Percentiles rank a stretch among this genome's conserved stretches.
These are phyloP conservation scores for Neurospora pannonica DNA, from an alignment of 495 filamentous ascomycete species.

Conservation along the genomic window DNA sequence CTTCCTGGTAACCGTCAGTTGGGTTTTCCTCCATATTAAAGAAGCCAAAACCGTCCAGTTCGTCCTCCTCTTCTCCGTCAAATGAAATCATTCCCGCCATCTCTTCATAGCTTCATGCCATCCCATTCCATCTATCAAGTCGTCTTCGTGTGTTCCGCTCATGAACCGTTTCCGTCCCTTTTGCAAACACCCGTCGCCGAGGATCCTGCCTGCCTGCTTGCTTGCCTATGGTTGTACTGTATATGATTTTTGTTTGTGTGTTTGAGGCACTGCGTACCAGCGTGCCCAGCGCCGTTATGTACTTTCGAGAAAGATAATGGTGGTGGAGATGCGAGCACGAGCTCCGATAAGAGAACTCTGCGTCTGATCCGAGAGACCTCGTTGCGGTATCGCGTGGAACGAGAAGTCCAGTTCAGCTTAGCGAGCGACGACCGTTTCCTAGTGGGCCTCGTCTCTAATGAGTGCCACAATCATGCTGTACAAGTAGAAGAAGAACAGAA, in stretches of 20 bases:
- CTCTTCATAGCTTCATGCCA: background rate
- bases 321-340: background rate
- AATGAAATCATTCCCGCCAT: background rate
- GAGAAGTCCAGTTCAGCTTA: background rate
- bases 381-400: background rate
- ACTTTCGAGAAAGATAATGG: background rate
- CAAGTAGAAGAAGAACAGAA: conserved; percentile 99
- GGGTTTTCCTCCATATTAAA: background rate
- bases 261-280: background rate
- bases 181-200: background rate
- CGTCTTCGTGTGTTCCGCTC: background rate
- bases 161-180: background rate
- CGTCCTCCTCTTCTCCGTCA: background rate
- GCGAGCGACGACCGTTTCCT: conserved; percentile 16
- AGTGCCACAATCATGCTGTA: conserved; percentile 99
- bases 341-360: background rate
- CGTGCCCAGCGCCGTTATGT: background rate
- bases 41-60: background rate
- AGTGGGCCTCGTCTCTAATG: conserved; percentile 90
- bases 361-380: background rate
- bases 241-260: background rate
- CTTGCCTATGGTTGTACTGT: background rate
- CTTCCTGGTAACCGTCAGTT: background rate
- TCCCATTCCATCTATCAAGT: background rate
- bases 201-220: background rate